phyloP scores from a whole-genome alignment of 345 rosid species.

The Triadica sebifera region DNA sequence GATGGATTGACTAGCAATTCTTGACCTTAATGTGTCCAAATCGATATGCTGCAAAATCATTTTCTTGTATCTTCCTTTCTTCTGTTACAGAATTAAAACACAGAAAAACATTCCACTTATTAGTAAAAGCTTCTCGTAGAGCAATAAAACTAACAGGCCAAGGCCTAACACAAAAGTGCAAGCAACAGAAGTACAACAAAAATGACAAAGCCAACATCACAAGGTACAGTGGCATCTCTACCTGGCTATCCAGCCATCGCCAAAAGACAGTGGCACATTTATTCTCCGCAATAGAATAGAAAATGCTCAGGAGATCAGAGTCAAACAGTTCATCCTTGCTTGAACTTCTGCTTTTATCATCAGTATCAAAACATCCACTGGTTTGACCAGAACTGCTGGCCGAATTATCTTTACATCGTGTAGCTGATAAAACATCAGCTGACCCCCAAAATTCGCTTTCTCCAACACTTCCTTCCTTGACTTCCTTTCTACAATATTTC shows the following conservation, averaged over 20 bases:
- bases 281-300: constrained; percentile 43
- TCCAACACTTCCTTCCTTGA: constrained; percentile 59
- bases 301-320: constrained; percentile 51
- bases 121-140: neutral
- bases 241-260: constrained; percentile 83
- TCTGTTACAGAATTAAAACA: constrained; percentile 40
- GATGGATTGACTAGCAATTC: constrained; percentile 42
- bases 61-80: constrained; percentile 85
- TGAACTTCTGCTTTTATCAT: constrained; percentile 29
- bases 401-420: constrained; percentile 46
- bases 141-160: neutral
- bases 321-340: constrained; percentile 25
- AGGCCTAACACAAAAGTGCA: too few species aligned
- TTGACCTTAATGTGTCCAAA: constrained; percentile 62
- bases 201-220: too few species aligned
- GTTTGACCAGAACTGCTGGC: constrained; percentile 36
- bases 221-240: constrained; percentile 26
- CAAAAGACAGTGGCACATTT: constrained; percentile 60
- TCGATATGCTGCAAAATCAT: constrained; percentile 70
- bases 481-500: constrained; percentile 56
- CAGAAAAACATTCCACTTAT: constrained; percentile 10
- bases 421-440: constrained; percentile 37
- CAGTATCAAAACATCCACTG: constrained; percentile 29
- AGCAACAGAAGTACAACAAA: too few species aligned
- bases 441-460: constrained; percentile 59